Base-by-base conservation (phyloP, 139 green algal species). In the Tetraselmis chui region DNA sequence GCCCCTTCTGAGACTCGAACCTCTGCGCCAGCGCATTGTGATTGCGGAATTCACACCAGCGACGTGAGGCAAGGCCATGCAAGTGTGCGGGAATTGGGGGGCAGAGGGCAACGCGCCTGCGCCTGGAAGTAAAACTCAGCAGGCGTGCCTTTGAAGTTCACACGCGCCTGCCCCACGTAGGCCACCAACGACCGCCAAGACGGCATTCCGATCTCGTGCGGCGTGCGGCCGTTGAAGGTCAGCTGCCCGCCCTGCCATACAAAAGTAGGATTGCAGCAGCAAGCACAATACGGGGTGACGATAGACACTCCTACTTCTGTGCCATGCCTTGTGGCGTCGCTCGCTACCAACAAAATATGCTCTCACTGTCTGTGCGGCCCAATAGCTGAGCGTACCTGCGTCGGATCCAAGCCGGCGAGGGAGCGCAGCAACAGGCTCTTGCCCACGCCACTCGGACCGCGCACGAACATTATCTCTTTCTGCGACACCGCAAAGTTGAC, bases 341-440 rank as follows among this genome's bases (percentile, higher is more conserved):
- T n/a, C n/a, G n/a, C n/a, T n/a, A n/a, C n/a, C n/a, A n/a, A n/a
- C n/a, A n/a, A n/a, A n/a, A n/a, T n/a, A n/a, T n/a, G n/a, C n/a
- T n/a, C n/a, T n/a, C n/a, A n/a, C n/a, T n/a, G n/a, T n/a, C n/a
- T n/a, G n/a, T n/a, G n/a, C n/a, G n/a, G n/a, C n/a, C n/a, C n/a
- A n/a, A n/a, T n/a, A n/a, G n/a, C 45, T 18, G 45, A 25, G 45
- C 79, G 1, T 24, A 88, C 91, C 86, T 93, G 82, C 0, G 82
- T 76, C 0, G 90, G 86, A 58, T 96, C 89, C 0, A 97, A 83
- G 25, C 77, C 87, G 0, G 93, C 93, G 0, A 97, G 24, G 0
- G 83, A 59, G 1, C 93, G 87, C 30, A 98, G 85, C 1, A 98
- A 81, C 11, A 97, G 85, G 27, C 85, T 92, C 81, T 98, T 98